These are phyloP conservation scores for Lactifluus subvellereus DNA, from an alignment of 768 basidiomycete genomes.

Conservation along the genomic window DNA sequence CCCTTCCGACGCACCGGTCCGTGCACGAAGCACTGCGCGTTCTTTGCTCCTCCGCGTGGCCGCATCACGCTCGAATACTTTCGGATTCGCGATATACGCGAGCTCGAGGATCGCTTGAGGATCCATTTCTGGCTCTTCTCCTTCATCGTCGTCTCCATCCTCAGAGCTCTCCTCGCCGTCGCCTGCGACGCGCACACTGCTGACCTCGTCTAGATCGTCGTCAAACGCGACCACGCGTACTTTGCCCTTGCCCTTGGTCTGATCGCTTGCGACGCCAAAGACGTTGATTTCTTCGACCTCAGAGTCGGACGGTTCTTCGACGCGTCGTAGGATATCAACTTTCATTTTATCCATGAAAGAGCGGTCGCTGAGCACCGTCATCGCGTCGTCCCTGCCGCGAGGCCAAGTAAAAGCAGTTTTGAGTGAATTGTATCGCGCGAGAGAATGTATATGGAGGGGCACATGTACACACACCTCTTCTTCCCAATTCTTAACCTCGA, in stretches of 20 bases:
- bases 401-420: constrained; percentile 5
- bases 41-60: constrained; percentile 64
- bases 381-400: constrained; percentile 40
- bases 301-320: constrained; percentile 52
- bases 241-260: constrained; percentile 23
- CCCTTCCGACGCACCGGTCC: constrained; percentile 49
- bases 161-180: constrained; percentile 55
- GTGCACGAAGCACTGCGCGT: constrained; percentile 56
- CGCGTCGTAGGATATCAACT: constrained; percentile 71
- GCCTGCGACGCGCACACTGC: constrained; percentile 44
- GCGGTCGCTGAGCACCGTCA: constrained; percentile 48
- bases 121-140: constrained; percentile 26
- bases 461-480: constrained; percentile 46
- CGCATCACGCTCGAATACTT: constrained; percentile 71
- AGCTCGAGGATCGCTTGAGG: constrained; percentile 64
- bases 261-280: constrained; percentile 27
- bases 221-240: constrained; percentile 40
- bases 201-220: constrained; percentile 48
- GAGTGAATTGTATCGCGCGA: neutral
- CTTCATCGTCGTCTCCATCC: constrained; percentile 35
- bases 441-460: neutral
- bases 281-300: constrained; percentile 49
- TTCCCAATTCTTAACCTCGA: constrained; percentile 57
- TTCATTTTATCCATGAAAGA: constrained; percentile 71
- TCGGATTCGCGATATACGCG: constrained; percentile 70